These are phyloP conservation scores for Leccinum subatratum DNA, from an alignment of 1,284 basidiomycete species.

Conservation along the genomic window DNA sequence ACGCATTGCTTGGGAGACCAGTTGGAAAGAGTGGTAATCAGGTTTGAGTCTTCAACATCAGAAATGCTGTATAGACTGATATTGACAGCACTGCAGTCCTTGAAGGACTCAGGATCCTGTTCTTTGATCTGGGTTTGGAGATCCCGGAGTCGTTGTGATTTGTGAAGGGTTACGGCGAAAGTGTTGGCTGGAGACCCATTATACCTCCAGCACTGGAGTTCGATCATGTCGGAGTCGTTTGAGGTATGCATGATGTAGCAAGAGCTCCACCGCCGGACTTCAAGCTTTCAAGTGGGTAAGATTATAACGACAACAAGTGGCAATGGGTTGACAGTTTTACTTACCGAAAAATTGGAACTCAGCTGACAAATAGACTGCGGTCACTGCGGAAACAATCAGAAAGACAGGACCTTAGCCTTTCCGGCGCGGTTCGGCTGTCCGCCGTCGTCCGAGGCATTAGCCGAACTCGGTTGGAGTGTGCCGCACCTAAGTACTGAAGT, in stretches of 20 bases:
- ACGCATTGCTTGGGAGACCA: background rate
- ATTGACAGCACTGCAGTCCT: background rate
- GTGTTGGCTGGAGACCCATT: background rate
- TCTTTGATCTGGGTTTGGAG: background rate
- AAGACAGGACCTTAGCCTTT: too few species aligned
- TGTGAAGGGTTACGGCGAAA: background rate
- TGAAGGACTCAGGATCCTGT: background rate
- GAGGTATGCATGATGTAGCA: background rate
- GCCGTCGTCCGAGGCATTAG: too few species aligned
- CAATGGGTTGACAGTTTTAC: background rate
- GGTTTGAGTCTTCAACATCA: background rate
- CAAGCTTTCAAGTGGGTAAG: background rate
- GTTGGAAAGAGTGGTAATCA: background rate
- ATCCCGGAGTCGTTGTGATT: background rate
- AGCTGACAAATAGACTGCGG: background rate
- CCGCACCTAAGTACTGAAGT: too few species aligned
- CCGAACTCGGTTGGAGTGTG: too few species aligned
- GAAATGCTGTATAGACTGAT: background rate
- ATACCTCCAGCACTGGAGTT: background rate
- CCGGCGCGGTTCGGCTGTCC: too few species aligned
- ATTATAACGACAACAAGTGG: too few species aligned
- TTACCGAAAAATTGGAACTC: background rate
- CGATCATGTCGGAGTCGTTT: background rate
- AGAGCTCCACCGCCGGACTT: background rate
- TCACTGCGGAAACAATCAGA: too few species aligned